These are phyloP conservation scores for Cyberlindnera amylophila DNA, from an alignment of 805 yeast genomes.

Conservation along the genomic window DNA sequence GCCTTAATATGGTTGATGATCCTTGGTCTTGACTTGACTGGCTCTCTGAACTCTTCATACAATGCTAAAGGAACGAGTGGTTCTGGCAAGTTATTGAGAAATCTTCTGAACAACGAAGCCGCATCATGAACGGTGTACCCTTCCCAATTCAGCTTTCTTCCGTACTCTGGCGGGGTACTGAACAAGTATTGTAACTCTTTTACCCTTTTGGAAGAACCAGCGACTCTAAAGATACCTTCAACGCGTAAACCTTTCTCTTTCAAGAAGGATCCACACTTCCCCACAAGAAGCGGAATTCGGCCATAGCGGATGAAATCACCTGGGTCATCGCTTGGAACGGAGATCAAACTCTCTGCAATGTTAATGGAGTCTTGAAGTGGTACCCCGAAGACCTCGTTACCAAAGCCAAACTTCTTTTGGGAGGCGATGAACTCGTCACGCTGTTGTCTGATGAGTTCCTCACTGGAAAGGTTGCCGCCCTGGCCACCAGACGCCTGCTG, in stretches of 20 bases:
- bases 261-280: slow-evolving; percentile 85
- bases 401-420: slow-evolving; percentile 33
- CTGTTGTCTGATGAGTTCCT: slow-evolving; percentile 29
- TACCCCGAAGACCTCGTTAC: slow-evolving; percentile 69
- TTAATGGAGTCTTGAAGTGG: slow-evolving; percentile 65
- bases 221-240: slow-evolving; percentile 91
- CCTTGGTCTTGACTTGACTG: slow-evolving; percentile 60
- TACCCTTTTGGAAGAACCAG: slow-evolving; percentile 86
- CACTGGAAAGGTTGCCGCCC: slow-evolving; percentile 13
- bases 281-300: slow-evolving; percentile 88
- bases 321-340: slow-evolving; percentile 52
- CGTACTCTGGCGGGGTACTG: slow-evolving; percentile 86
- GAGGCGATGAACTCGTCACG: slow-evolving; percentile 36
- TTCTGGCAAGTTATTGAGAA: slow-evolving; percentile 82
- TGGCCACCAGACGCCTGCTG: not conserved
- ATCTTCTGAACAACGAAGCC: slow-evolving; percentile 83
- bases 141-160: slow-evolving; percentile 81
- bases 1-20: slow-evolving; percentile 63
- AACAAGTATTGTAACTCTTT: slow-evolving; percentile 81
- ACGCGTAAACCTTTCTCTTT: slow-evolving; percentile 74
- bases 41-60: slow-evolving; percentile 77
- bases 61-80: slow-evolving; percentile 79
- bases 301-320: slow-evolving; percentile 77
- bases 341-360: slow-evolving; percentile 74
- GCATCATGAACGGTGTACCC: slow-evolving; percentile 97